phyloP scores from a whole-genome alignment of 441 rosid genomes.

The Euphorbia celastroides region DNA sequence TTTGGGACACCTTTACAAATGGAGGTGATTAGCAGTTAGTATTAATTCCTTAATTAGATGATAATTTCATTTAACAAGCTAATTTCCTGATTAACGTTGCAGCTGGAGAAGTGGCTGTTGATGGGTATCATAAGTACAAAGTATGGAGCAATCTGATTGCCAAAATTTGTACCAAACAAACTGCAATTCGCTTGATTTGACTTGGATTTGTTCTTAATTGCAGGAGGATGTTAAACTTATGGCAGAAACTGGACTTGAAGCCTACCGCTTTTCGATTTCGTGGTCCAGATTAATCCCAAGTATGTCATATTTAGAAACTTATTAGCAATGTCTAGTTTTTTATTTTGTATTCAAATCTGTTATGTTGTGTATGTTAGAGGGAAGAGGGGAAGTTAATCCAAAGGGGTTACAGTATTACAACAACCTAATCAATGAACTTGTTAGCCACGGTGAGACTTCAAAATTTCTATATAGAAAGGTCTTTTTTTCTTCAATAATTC shows the following conservation, averaged over 20 bases:
- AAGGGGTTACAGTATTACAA: constrained; percentile 58
- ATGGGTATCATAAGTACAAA: constrained; percentile 71
- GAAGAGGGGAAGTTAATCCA: constrained; percentile 59
- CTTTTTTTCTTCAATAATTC: not conserved
- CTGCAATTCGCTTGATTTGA: not conserved
- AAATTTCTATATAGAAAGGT: no score
- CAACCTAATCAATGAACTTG: constrained; percentile 49
- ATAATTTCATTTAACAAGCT: not conserved
- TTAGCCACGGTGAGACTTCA: constrained; percentile 33
- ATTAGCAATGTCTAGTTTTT: not conserved
- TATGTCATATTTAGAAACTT: constrained; percentile 10
- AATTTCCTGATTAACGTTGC: constrained; percentile 12
- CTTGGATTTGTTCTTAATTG: not conserved
- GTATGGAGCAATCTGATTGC: constrained; percentile 17
- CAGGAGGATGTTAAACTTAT: constrained; percentile 72
- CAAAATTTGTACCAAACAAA: not conserved
- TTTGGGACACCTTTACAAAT: constrained; percentile 56
- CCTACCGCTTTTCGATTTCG: constrained; percentile 68
- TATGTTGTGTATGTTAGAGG: constrained; percentile 33
- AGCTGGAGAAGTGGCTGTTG: constrained; percentile 56
- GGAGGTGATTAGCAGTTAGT: constrained; percentile 19
- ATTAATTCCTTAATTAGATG: not conserved
- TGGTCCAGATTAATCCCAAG: constrained; percentile 75
- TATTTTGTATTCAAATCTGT: not conserved
- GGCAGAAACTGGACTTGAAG: constrained; percentile 54